Base-by-base conservation (phyloP, 768 basidiomycete genomes). In the Symmetrospora coprosmae region DNA sequence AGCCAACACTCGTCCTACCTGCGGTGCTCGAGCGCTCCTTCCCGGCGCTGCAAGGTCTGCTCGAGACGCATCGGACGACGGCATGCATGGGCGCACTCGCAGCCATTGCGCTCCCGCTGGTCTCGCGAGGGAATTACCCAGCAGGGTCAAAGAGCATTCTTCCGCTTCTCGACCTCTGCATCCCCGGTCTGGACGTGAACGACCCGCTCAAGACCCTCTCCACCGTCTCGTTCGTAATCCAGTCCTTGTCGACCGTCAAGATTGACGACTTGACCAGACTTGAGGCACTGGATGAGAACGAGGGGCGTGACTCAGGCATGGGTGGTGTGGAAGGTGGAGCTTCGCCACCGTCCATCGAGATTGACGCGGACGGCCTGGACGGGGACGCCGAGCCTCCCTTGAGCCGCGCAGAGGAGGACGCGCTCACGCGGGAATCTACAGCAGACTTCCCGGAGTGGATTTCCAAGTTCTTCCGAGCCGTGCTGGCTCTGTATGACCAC, bases 41-140 rank as follows among this genome's bases (percentile, higher is more conserved):
- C 4, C 86, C 87, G 1, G 85, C 87, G 0, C 73, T 94, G n/a
- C 87, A 90, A 72, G 82, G 86, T 2, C 73, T 91, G n/a, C 82
- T 83, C 16, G 87, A 90, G 83, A 90, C 87, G 0, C 83, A 88
- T 65, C 77, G 88, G 48, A 90, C 87, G 0, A 79, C 84, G 43
- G 83, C 88, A 8, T 82, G 87, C 27, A 87, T 90, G 71, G 87
- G 86, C 64, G 86, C 86, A 2, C 76, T 90, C 7, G 82, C 84
- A 30, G 84, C 85, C 39, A 75, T 87, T n/a, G 82, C 83, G 8
- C 82, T 84, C 23, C 81, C 86, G 2, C 77, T 92, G 37, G 80
- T 85, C n/a, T 85, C 82, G 37, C 79, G 87, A 2, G 75, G 82
- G 19, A 78, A 87, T 13, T 86, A 86, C 72, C 84, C 86, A 64